Evolutionary conservation across 2,329 filamentous ascomycete species (phyloP), one percentile per base, ranked within the genome.

Genomic region (Pestalotiopsis sp.): DNA sequence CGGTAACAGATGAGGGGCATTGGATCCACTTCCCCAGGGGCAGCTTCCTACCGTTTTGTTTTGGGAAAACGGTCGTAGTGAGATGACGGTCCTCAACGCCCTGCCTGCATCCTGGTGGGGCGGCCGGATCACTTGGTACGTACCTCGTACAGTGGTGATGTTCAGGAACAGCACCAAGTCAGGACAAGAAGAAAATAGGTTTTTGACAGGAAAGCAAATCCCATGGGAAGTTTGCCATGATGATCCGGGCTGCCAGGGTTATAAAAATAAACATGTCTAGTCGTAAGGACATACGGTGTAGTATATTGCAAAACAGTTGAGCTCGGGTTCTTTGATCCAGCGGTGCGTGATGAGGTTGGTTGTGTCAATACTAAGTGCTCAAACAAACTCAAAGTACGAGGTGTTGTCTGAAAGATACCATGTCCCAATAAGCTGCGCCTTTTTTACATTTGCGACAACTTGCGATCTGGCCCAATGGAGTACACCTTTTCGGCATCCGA

Each of bases 1-100:
- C 39, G 60, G 60, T 63, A 48, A 30, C 35, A 63, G 26, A 63
- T 48, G 63, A 65, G 63, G 63, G 63, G 63, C 63, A 65, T n/a
- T 48, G 40, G 5, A 48, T 64, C 61, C 61, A 61, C 58, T 61
- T 61, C 30, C 58, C 58, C 58, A 20, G 30, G 30, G 40, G 62
- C 3, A 52, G 44, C 44, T n/a, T 52, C 44, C 44, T 10, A 44
- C 62, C 14, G 44, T 56, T 48, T 35, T 4, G 30, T 35, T 35
- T 35, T 35, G 30, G 13, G 26, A 13, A 22, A 40, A 56, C 62
- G 40, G 62, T 65, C 30, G 17, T 4, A 10, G 17, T 40, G 62
- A 13, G 62, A 13, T 13, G 30, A 30, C 38, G 39, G 38, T n/a
- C 22, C 40, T 35, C 30, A 56, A 30, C 26, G 40, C 40, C n/a